These are phyloP conservation scores for Hyphopichia khmerensis DNA, from an alignment of 1,139 yeast genomes.

Conservation along the genomic window DNA sequence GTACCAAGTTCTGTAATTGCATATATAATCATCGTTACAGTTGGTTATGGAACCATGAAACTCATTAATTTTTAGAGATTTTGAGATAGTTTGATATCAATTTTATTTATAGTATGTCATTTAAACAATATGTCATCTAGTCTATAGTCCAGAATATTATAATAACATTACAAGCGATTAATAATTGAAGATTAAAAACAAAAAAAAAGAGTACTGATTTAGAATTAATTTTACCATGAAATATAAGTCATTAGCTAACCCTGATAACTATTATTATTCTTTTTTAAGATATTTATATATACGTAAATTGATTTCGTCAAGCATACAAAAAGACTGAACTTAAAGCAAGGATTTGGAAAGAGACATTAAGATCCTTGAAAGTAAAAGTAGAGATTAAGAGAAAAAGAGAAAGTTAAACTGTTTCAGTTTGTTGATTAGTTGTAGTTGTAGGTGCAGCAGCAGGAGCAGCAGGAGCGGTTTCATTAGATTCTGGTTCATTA, in stretches of 20 bases:
- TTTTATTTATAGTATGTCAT: background rate
- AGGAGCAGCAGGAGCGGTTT: too few species aligned
- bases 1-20: constrained; percentile 64
- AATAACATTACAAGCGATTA: too few species aligned
- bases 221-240: too few species aligned
- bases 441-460: too few species aligned
- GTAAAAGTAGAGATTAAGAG: background rate
- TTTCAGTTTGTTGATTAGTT: constrained; percentile 2
- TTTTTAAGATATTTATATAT: background rate
- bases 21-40: constrained; percentile 54
- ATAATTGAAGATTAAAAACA: too few species aligned
- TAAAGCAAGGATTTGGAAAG: background rate
- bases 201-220: too few species aligned
- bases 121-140: too few species aligned
- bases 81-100: background rate
- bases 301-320: background rate
- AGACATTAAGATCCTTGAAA: background rate
- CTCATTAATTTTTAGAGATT: constrained; percentile 35
- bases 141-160: too few species aligned
- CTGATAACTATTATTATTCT: too few species aligned
- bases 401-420: constrained; percentile 1
- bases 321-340: background rate
- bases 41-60: constrained; percentile 69
- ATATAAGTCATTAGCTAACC: too few species aligned
- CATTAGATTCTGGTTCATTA: background rate